Evolutionary conservation across 495 filamentous ascomycete genomes (phyloP).

Genomic region (Neurospora sp.): DNA sequence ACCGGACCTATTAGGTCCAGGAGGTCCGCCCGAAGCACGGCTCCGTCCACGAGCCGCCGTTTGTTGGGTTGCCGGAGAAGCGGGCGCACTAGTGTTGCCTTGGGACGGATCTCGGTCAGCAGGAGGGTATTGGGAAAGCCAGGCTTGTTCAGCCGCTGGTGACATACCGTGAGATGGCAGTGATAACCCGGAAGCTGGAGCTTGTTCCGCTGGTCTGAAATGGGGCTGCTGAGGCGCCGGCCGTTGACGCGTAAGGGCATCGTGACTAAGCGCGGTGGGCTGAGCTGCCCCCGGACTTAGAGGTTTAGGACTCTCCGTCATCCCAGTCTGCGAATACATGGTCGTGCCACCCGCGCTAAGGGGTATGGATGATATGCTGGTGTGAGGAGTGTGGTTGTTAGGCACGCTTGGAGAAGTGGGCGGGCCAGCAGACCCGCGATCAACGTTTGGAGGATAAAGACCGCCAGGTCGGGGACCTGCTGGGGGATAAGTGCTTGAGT

Average conservation of each 20-base stretch:
- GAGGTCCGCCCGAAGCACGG: slow-evolving; percentile 15
- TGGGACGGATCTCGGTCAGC: slow-evolving; percentile 38
- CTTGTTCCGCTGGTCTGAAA: slow-evolving; percentile 29
- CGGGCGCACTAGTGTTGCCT: slow-evolving; percentile 25
- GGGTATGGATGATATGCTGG: slow-evolving; percentile 38
- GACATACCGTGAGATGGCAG: slow-evolving; percentile 30
- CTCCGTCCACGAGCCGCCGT: slow-evolving; percentile 16
- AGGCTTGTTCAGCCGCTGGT: slow-evolving; percentile 21
- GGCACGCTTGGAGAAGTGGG: slow-evolving; percentile 39
- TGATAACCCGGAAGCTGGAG: slow-evolving; percentile 23
- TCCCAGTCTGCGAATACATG: slow-evolving; percentile 57
- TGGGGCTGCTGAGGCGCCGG: slow-evolving; percentile 59
- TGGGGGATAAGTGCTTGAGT: slow-evolving; percentile 71
- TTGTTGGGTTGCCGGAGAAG: slow-evolving; percentile 11
- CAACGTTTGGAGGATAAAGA: slow-evolving; percentile 51
- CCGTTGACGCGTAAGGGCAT: slow-evolving; percentile 48
- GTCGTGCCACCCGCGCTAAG: slow-evolving; percentile 42
- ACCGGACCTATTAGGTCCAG: slow-evolving; percentile 10
- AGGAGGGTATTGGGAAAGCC: slow-evolving; percentile 34
- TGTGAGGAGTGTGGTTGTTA: slow-evolving; percentile 36
- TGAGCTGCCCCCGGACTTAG: slow-evolving; percentile 64
- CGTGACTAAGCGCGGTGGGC: slow-evolving; percentile 49
- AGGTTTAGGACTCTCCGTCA: slow-evolving; percentile 83
- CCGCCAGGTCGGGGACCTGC: slow-evolving; percentile 43
- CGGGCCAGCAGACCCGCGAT: slow-evolving; percentile 41